These are phyloP conservation scores for Lentinula sp. DNA, from an alignment of 768 basidiomycete species.

Conservation along the genomic window DNA sequence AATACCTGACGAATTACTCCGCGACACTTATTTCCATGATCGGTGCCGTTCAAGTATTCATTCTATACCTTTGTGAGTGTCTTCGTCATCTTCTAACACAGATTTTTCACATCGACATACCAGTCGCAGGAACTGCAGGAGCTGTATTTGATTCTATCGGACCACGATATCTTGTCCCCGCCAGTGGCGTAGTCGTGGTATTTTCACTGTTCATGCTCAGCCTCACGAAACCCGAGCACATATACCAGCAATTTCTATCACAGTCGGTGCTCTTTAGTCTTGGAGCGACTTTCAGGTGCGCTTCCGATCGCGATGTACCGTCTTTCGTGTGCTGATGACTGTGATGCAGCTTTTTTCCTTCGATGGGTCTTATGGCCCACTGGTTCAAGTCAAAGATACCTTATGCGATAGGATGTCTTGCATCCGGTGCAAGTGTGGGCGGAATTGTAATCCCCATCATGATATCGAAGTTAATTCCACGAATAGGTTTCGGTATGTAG, in stretches of 20 bases:
- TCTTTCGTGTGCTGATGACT: not conserved
- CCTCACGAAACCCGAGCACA: slow-evolving; percentile 14
- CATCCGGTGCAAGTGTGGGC: slow-evolving; percentile 24
- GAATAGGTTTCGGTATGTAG: slow-evolving; percentile 16
- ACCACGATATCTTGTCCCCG: slow-evolving; percentile 11
- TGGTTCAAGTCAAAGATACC: slow-evolving; percentile 25
- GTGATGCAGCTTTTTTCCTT: slow-evolving; percentile 24
- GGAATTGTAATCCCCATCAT: slow-evolving; percentile 25
- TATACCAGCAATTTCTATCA: slow-evolving; percentile 17
- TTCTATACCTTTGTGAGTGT: slow-evolving; percentile 16
- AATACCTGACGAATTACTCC: slow-evolving; percentile 20
- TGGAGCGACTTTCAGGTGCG: slow-evolving; percentile 12
- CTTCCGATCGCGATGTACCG: not conserved
- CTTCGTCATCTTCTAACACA: not conserved
- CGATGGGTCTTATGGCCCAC: slow-evolving; percentile 26
- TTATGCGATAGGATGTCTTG: slow-evolving; percentile 27
- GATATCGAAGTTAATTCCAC: slow-evolving; percentile 12
- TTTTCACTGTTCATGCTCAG: slow-evolving; percentile 17
- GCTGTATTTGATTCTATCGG: slow-evolving; percentile 12
- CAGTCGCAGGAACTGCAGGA: slow-evolving; percentile 10
- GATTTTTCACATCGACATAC: not conserved
- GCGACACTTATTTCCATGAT: slow-evolving; percentile 22
- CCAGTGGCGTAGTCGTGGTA: slow-evolving; percentile 12
- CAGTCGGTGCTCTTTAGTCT: slow-evolving; percentile 14
- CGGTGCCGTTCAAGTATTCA: slow-evolving; percentile 21